These are phyloP conservation scores for Picea sitchensis DNA, from an alignment of 75 land plant genomes.

Conservation along the genomic window DNA sequence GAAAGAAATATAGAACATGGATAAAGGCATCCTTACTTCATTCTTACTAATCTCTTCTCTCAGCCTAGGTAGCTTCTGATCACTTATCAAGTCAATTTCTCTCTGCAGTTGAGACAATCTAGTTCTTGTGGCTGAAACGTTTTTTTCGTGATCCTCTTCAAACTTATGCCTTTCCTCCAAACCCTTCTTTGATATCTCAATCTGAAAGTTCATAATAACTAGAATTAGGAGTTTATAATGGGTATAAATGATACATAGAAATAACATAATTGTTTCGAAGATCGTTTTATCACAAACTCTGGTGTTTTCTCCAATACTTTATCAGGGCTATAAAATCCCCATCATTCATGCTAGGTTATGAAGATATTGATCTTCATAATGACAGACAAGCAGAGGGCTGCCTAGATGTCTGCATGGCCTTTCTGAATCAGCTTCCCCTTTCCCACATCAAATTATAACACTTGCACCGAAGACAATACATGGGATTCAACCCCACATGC, in stretches of 20 bases:
- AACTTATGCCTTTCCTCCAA: slow-evolving; percentile 1
- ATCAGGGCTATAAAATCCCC: background rate
- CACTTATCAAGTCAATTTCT: slow-evolving; percentile 3
- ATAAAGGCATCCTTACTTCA: slow-evolving; percentile 1
- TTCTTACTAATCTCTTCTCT: slow-evolving; percentile 9
- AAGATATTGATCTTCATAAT: background rate
- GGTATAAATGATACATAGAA: background rate
- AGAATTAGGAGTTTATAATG: background rate
- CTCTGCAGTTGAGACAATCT: background rate
- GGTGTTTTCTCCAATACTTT: background rate
- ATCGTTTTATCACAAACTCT: background rate
- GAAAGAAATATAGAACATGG: background rate
- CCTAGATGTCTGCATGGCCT: background rate
- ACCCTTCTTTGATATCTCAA: background rate
- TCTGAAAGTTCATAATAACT: slow-evolving; percentile 6
- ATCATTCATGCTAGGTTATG: background rate
- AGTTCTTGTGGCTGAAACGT: background rate
- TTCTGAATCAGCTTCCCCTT: no score
- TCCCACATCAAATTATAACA: background rate
- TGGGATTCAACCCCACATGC: background rate
- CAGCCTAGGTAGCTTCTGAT: slow-evolving; percentile 7
- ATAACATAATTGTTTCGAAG: background rate
- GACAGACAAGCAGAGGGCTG: background rate
- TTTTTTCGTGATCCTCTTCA: slow-evolving; percentile 8
- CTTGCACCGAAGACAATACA: background rate